Conservation (phyloP, 306 rosid species). For the Argentina anserina region DNA sequence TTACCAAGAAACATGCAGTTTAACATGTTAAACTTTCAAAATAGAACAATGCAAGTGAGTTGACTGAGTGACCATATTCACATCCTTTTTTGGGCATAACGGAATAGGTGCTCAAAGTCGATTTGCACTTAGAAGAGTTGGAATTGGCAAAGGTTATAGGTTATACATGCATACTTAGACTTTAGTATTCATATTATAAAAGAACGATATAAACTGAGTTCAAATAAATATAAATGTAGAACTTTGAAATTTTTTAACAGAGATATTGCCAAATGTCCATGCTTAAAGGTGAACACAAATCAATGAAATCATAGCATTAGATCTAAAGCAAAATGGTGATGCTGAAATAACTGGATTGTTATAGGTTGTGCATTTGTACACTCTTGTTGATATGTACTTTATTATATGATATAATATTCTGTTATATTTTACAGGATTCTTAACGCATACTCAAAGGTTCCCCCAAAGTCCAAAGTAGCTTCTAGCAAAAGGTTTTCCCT, state of each 20-base stretch:
- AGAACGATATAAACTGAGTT: not conserved
- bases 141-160: not conserved
- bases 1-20: not conserved
- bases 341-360: not conserved
- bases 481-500: constrained; percentile 52
- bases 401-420: not conserved
- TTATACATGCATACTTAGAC: not conserved
- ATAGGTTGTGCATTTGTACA: not conserved
- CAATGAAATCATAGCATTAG: not conserved
- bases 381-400: not conserved
- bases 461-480: constrained; percentile 56
- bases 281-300: not conserved
- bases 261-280: not conserved
- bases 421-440: constrained; percentile 61
- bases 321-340: not conserved
- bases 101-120: not conserved
- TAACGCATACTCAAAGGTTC: constrained; percentile 67
- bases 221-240: too few relatives aligned
- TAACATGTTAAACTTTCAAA: not conserved
- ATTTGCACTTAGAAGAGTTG: constrained; percentile 8
- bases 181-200: not conserved
- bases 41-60: not conserved
- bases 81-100: not conserved
- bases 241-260: not conserved
- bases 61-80: not conserved